phyloP scores from a whole-genome alignment of 805 yeast species.

The Lipomyces anomalus region DNA sequence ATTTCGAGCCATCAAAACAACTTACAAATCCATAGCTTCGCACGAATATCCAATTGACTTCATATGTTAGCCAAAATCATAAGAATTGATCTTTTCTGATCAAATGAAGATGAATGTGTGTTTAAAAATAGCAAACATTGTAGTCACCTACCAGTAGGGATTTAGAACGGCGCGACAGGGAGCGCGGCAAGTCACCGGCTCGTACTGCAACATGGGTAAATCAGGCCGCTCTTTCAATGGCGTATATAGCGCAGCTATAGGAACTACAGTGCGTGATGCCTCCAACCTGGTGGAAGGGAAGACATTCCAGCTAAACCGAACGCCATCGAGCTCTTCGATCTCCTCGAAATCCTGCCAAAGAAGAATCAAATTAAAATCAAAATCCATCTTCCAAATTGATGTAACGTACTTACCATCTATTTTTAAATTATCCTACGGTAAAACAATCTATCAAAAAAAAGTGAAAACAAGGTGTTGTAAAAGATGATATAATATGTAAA shows the following conservation, averaged over 20 bases:
- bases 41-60: slow-evolving; percentile 61
- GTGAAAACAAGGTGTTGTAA: too few species aligned
- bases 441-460: too few species aligned
- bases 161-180: slow-evolving; percentile 81
- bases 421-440: too few species aligned
- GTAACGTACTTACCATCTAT: too few species aligned
- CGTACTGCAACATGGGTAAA: slow-evolving; percentile 72
- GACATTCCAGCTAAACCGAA: slow-evolving; percentile 75
- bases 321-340: slow-evolving; percentile 57
- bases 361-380: too few species aligned
- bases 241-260: slow-evolving; percentile 91
- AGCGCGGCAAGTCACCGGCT: slow-evolving; percentile 75
- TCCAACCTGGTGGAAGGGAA: slow-evolving; percentile 86
- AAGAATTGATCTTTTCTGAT: too few species aligned
- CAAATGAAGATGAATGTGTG: neutral
- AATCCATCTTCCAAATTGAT: too few species aligned
- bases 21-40: slow-evolving; percentile 70
- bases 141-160: slow-evolving; percentile 60
- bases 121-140: neutral
- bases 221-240: slow-evolving; percentile 79
- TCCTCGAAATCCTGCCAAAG: slow-evolving; percentile 52
- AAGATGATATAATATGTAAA: too few species aligned
- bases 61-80: neutral
- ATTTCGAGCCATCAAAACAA: neutral
- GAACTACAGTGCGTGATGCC: slow-evolving; percentile 86